Evolutionary conservation across 305 asterid species (phyloP).

Genomic region (Andrographis paniculata): DNA sequence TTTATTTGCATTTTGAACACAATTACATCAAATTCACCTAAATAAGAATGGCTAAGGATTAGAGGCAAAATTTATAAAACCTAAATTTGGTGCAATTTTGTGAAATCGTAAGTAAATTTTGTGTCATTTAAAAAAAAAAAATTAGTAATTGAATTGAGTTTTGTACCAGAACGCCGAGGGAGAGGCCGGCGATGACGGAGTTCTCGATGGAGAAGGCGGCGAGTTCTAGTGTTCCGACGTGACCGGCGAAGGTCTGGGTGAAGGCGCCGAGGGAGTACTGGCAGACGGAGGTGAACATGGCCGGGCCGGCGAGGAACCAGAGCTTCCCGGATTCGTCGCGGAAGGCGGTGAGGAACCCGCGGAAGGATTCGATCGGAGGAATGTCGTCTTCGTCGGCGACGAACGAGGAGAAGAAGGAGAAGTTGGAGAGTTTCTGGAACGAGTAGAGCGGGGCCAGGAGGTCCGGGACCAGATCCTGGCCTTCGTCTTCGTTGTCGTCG

Average conservation of each 20-base stretch:
- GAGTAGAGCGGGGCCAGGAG: slow-evolving; percentile 11
- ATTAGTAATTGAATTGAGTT: neutral
- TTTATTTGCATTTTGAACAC: no score
- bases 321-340: neutral
- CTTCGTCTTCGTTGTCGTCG: slow-evolving; percentile 7
- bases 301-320: slow-evolving; percentile 31
- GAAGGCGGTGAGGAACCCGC: slow-evolving; percentile 23
- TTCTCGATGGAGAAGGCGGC: slow-evolving; percentile 51
- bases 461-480: slow-evolving; percentile 13
- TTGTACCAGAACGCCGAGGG: slow-evolving; percentile 39
- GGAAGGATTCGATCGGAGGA: slow-evolving; percentile 8
- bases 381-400: slow-evolving; percentile 25
- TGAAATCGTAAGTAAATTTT: no score
- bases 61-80: no score
- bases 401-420: slow-evolving; percentile 18
- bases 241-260: slow-evolving; percentile 54
- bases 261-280: slow-evolving; percentile 40
- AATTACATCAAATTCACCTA: no score
- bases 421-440: slow-evolving; percentile 13
- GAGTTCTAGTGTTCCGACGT: slow-evolving; percentile 38
- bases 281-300: slow-evolving; percentile 35
- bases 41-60: no score
- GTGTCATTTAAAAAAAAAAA: neutral
- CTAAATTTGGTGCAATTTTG: no score
- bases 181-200: slow-evolving; percentile 40